Conservation (phyloP, 2,329 filamentous ascomycete genomes). For the Mycosphaerelloides madeirae region DNA sequence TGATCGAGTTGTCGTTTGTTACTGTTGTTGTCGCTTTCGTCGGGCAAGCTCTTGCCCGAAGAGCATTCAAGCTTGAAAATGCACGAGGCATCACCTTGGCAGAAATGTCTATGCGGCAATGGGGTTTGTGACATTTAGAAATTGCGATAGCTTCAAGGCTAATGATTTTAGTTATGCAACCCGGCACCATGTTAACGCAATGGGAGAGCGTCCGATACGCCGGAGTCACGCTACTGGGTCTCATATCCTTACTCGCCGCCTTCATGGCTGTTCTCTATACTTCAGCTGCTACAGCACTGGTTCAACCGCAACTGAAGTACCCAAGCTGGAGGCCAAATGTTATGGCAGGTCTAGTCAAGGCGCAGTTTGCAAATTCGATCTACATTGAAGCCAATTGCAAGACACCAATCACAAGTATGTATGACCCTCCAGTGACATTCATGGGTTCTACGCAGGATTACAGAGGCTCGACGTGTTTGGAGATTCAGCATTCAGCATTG, state of each 20-base stretch:
- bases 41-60: conserved; percentile 68
- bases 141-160: too few species aligned
- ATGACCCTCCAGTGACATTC: conserved; percentile 36
- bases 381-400: conserved; percentile 57
- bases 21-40: conserved; percentile 71
- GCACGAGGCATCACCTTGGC: conserved; percentile 63
- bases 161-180: conserved; percentile 33
- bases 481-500: conserved; percentile 65
- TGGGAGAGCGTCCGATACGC: conserved; percentile 62
- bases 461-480: conserved; percentile 54
- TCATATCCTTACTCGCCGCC: conserved; percentile 60
- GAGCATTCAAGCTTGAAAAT: conserved; percentile 55
- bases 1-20: conserved; percentile 72
- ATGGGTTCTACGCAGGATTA: conserved; percentile 26
- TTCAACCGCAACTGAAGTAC: conserved; percentile 65
- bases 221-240: conserved; percentile 58
- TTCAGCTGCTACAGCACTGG: conserved; percentile 69
- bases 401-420: conserved; percentile 50
- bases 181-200: conserved; percentile 65
- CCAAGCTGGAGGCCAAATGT: conserved; percentile 48
- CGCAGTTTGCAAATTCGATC: conserved; percentile 59
- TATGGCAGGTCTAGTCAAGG: conserved; percentile 54
- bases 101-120: conserved; percentile 72
- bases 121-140: conserved; percentile 36
- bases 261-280: conserved; percentile 68